Conservation (phyloP, 164 flowering plant species). For the Vitis riparia region DNA sequence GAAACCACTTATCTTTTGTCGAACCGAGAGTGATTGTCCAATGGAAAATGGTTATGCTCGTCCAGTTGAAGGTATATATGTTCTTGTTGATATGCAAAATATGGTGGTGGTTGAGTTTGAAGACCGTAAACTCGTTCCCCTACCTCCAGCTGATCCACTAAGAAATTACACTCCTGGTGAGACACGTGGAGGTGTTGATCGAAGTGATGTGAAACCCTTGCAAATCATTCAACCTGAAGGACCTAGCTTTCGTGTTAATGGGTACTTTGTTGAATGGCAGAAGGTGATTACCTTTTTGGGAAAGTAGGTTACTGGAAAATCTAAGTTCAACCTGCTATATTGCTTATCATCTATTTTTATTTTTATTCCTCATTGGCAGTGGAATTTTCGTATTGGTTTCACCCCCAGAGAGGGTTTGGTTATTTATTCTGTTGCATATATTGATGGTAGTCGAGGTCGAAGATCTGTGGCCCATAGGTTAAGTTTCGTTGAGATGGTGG, state of each 20-base stretch:
- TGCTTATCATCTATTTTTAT: background rate
- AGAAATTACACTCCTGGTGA: conserved; percentile 90
- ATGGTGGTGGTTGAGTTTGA: conserved; percentile 93
- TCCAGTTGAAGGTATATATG: conserved; percentile 92
- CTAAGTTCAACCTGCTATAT: background rate
- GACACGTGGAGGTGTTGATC: conserved; percentile 90
- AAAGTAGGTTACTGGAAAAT: background rate
- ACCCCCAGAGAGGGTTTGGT: conserved; percentile 91
- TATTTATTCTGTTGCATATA: conserved; percentile 86
- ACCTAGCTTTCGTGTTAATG: conserved; percentile 89
- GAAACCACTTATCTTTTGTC: conserved; percentile 88
- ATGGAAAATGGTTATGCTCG: conserved; percentile 99
- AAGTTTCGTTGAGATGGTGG: conserved; percentile 98
- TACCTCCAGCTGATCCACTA: conserved; percentile 94
- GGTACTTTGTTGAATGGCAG: conserved; percentile 87
- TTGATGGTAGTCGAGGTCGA: conserved; percentile 91
- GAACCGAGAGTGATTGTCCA: conserved; percentile 96
- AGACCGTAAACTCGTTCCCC: conserved; percentile 86
- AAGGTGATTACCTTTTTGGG: conserved; percentile 48
- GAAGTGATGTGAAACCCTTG: conserved; percentile 91
- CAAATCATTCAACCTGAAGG: conserved; percentile 93
- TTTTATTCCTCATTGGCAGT: conserved; percentile 45
- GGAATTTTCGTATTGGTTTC: conserved; percentile 96
- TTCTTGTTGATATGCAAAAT: conserved; percentile 91
- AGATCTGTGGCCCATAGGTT: conserved; percentile 91